Base-by-base conservation (phyloP, 129 eudicot species). In the Oenanthe sinensis region DNA sequence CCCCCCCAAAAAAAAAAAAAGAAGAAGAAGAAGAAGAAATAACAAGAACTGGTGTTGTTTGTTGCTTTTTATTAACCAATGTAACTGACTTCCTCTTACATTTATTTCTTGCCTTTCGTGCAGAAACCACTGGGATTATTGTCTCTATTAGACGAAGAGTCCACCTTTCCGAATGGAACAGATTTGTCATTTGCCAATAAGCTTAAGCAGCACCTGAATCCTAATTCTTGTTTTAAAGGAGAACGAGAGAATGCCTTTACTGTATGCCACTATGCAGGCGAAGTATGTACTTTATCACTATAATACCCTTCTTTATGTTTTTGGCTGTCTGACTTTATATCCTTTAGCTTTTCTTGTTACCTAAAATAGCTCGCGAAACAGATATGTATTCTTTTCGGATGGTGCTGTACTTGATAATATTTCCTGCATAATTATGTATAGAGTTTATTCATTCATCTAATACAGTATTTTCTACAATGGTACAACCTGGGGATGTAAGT, bases 81-180 rank as follows among this genome's bases (percentile, higher is more conserved):
- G 19, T 71, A 46, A 50, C 47, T 24, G 20, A 63, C 54, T 73
- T 77, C n/a, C n/a, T n/a, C n/a, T 13, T 55, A 30, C 28, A 40
- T 10, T 83, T 1, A 2, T 63, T 65, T 80, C 58, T 79, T 52
- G 37, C 7, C 77, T 76, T 65, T 16, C 39, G 0, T 84, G 86
- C 97, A 93, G 97, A 93, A 89, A 86, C 98, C 98, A n/a, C 71
- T 93, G 84, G 98, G 98, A 30, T 80, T 93, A 67, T 67, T 86
- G 68, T 86, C 96, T 74, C 82, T 93, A 75, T 81, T 93, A 71
- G 93, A 93, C 81, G 98, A 93, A 82, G 98, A 93, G 86, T 87
- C 98, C 74, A 91, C 92, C 46, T 93, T 91, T 75, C 97, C 98
- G 8, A 93, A 89, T 80, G 98, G 87, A 26, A 89, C 98, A 72